A percentile compares a stretch with the other conserved stretches of the same genome.
Conservation (phyloP, 2,329 filamentous ascomycete species). For the Elsinoe necatrix region DNA sequence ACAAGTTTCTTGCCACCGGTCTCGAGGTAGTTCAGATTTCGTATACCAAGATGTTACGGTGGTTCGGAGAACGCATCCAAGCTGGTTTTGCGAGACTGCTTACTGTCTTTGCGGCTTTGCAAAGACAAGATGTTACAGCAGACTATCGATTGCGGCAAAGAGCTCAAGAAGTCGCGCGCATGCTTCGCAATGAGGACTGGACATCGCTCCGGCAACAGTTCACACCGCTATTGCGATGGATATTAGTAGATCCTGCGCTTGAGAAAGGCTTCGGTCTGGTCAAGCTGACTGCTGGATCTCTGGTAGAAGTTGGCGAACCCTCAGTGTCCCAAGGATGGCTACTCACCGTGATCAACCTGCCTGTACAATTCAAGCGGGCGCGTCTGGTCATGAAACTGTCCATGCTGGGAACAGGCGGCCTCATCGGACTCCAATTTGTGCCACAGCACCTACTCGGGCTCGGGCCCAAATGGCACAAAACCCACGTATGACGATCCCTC, state of each 20-base stretch:
- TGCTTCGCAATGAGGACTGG: neutral
- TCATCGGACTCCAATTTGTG: neutral
- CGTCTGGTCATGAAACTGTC: neutral
- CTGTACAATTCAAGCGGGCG: neutral
- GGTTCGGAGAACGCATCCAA: neutral
- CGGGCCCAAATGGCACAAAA: neutral
- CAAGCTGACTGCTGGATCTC: neutral
- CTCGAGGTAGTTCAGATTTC: neutral
- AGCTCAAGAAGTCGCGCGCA: neutral
- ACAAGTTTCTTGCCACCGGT: no score
- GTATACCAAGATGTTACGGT: neutral
- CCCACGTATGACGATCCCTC: neutral
- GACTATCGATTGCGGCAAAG: neutral
- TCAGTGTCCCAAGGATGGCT: neutral
- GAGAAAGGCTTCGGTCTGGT: neutral
- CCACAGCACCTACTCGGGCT: neutral
- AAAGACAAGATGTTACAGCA: neutral
- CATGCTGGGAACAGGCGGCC: neutral
- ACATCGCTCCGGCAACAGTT: neutral
- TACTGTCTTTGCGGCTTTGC: neutral
- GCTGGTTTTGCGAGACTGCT: neutral
- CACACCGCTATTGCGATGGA: neutral
- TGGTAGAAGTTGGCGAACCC: neutral
- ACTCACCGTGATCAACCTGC: neutral
- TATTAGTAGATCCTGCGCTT: neutral